Percentiles rank a stretch among this genome's conserved stretches.
Conservation (phyloP, 306 rosid genomes). For the Benincasa hispida region DNA sequence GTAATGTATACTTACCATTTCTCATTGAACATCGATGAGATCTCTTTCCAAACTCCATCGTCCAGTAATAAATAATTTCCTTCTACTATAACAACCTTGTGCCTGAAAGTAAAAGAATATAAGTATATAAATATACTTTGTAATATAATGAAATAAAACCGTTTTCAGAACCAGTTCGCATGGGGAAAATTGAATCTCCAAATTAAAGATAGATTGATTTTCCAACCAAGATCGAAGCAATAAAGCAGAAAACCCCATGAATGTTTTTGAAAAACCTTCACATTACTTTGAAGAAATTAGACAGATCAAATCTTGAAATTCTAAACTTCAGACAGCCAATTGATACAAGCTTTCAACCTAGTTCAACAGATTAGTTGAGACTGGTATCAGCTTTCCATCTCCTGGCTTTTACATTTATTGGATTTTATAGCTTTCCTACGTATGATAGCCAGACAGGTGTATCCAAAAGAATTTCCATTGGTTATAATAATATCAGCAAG, state of each 20-base stretch:
- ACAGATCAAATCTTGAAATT: not conserved
- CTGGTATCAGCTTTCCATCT: not conserved
- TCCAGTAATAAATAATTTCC: slow-evolving; percentile 71
- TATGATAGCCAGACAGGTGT: not conserved
- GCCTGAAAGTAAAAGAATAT: slow-evolving; percentile 30
- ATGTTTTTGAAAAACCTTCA: not conserved
- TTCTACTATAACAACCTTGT: slow-evolving; percentile 70
- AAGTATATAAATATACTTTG: not conserved
- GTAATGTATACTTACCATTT: slow-evolving; percentile 47
- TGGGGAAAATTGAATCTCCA: not conserved
- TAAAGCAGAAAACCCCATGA: not conserved
- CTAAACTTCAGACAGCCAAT: not conserved
- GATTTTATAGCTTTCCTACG: not conserved
- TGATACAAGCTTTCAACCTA: not conserved
- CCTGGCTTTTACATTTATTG: not conserved
- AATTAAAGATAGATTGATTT: not conserved
- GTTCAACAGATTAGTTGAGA: not conserved
- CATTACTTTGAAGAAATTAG: slow-evolving; percentile 2
- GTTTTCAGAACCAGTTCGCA: not conserved
- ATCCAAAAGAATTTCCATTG: not conserved
- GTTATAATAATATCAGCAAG: not conserved
- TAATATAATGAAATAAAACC: not conserved
- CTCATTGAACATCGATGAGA: slow-evolving; percentile 63
- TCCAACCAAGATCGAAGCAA: not conserved
- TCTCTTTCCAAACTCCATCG: slow-evolving; percentile 66